Evolutionary conservation across 1,139 yeast genomes (phyloP).

Genomic region (Wickerhamomyces sp.): DNA sequence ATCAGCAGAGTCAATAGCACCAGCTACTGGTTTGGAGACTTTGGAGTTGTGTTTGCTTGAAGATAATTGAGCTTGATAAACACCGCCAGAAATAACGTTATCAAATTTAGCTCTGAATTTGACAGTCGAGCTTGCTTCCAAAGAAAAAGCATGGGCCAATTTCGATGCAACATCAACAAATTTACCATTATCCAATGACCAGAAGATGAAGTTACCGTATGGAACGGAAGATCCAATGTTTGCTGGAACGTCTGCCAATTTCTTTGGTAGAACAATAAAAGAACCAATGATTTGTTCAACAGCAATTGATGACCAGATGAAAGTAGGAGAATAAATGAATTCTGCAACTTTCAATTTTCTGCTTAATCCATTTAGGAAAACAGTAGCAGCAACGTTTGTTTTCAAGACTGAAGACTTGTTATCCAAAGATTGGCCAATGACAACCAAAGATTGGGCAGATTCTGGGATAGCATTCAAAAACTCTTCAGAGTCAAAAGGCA

Average conservation of each 20-base stretch:
- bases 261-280: slow-evolving; percentile 36
- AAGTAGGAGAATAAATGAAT: slow-evolving; percentile 45
- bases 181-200: slow-evolving; percentile 63
- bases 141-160: slow-evolving; percentile 67
- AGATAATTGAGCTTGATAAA: slow-evolving; percentile 71
- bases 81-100: slow-evolving; percentile 66
- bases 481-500: slow-evolving; percentile 63
- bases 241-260: slow-evolving; percentile 5
- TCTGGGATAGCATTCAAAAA: slow-evolving; percentile 58
- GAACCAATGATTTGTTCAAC: slow-evolving; percentile 45
- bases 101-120: slow-evolving; percentile 64
- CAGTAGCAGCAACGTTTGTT: slow-evolving; percentile 69
- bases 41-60: slow-evolving; percentile 28
- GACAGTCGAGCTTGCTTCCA: slow-evolving; percentile 53
- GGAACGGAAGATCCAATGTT: slow-evolving; percentile 28
- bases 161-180: slow-evolving; percentile 56
- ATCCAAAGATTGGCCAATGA: slow-evolving; percentile 50
- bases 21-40: slow-evolving; percentile 21
- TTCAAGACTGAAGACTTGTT: slow-evolving; percentile 44
- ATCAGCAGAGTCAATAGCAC: slow-evolving; percentile 31
- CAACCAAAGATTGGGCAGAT: slow-evolving; percentile 54
- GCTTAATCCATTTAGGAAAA: slow-evolving; percentile 51
- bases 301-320: slow-evolving; percentile 54
- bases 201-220: slow-evolving; percentile 49
- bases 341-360: slow-evolving; percentile 40